Conservation (phyloP, 345 rosid species). For the Excoecaria agallocha region DNA sequence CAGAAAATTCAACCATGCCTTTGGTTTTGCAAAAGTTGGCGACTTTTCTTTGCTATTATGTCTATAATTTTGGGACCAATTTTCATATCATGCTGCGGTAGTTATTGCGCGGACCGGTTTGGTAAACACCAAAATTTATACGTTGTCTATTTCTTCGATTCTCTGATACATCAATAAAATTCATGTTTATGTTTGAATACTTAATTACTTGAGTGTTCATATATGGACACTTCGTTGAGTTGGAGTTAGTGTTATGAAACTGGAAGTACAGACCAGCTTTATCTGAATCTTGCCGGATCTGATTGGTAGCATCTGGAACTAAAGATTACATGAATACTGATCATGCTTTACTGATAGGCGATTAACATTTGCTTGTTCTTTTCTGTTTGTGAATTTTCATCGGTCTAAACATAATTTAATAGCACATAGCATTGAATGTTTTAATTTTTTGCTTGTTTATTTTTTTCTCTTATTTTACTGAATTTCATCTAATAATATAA, state of each 20-base stretch:
- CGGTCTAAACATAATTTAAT: background rate
- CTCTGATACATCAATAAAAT: no score
- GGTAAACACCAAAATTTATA: no score
- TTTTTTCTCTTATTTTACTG: background rate
- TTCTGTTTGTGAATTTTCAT: background rate
- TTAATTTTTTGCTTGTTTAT: background rate
- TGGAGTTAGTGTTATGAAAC: background rate
- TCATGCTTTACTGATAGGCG: background rate
- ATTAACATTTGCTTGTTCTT: background rate
- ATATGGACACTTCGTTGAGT: background rate
- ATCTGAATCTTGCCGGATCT: background rate
- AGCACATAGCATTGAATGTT: background rate
- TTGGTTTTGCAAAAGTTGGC: no score
- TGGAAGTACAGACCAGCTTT: background rate
- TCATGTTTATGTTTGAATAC: background rate
- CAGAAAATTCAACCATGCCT: no score
- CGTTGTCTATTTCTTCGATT: no score
- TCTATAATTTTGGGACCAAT: no score
- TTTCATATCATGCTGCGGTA: no score
- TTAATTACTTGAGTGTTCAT: no score
- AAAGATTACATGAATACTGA: background rate
- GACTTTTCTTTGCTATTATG: no score
- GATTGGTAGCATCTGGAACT: background rate
- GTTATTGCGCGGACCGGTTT: no score
- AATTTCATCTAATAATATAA: constrained; percentile 3